Percentiles rank a stretch among this genome's conserved stretches.
Conservation (phyloP, 495 filamentous ascomycete species). For the Xylaria curta region DNA sequence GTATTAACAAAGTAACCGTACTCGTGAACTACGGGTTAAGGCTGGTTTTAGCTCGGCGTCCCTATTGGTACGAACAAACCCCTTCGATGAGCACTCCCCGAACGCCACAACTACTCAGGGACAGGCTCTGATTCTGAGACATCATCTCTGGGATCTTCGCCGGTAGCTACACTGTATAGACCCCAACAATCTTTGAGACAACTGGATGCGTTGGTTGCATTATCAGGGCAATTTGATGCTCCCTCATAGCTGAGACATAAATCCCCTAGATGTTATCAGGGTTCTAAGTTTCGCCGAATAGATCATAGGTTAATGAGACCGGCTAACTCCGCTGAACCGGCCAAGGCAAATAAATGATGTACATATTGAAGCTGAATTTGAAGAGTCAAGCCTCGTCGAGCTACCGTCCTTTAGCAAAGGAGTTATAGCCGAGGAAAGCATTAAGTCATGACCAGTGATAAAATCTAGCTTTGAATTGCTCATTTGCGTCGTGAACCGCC, state of each 20-base stretch:
- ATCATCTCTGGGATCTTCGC: neutral
- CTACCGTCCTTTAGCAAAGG: neutral
- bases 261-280: too few relatives aligned
- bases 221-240: neutral
- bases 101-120: neutral
- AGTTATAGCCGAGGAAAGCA: neutral
- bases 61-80: neutral
- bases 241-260: neutral
- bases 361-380: neutral
- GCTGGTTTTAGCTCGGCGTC: neutral
- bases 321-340: neutral
- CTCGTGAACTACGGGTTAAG: neutral
- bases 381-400: neutral
- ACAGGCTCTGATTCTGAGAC: neutral
- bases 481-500: conserved; percentile 4
- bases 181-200: neutral
- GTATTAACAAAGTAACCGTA: neutral
- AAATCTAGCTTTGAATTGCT: neutral
- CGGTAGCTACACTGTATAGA: neutral
- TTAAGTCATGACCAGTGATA: neutral
- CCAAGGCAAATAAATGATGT: neutral
- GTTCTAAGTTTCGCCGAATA: neutral
- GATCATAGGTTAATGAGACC: neutral
- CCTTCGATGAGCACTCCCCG: neutral
- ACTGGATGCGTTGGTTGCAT: too few relatives aligned